Base-by-base conservation (phyloP, 2,329 filamentous ascomycete species). In the Malbranchea cinnamomea region DNA sequence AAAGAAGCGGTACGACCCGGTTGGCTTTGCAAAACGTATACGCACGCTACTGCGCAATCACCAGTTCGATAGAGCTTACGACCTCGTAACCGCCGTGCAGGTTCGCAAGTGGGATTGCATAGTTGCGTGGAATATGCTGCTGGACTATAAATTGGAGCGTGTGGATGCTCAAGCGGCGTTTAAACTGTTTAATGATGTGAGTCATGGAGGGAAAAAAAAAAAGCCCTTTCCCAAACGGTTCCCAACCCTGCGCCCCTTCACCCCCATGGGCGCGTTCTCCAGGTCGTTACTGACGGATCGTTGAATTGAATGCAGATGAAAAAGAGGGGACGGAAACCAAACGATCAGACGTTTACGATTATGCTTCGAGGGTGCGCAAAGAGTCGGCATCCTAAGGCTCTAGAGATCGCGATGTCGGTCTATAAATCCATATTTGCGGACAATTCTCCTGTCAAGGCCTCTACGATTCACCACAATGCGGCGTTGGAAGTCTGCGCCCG, bases 41-140 rank as follows among this genome's bases (percentile, higher is more conserved):
- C 60, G 61, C 31, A 59, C 62, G 28, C 60, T 71, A 11, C 59
- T 95, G 27, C 50, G 49, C 4, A 63, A 67, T 35, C 67, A 67
- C 23, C 61, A 74, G 18, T 67, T 67, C 21, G 68, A 74, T 2
- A 73, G 82, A 45, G 83, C 84, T 15, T 53, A 77, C 23, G 59
- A 70, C 12, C 51, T 92, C 35, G 69, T 78, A 21, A 72, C 78
- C 34, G 61, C 67, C 41, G 77, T 78, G 14, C 45, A 52, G n/a
- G 83, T 74, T 50, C 71, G 67, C 40, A 53, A 62, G 1, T 63
- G 68, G 39, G 59, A 74, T 34, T 74, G 78, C 39, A 61, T 70
- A 3, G 84, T 91, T 34, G 74, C 78, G 35, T 98, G 87, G 85
- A 95, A 95, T 53, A 71, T 80, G 47, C 54, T 93, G 25, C 75